A percentile compares a stretch with the other conserved stretches of the same genome.
phyloP scores from a whole-genome alignment of 371 early-diverging fungal species.

The Rhizopus delemar region DNA sequence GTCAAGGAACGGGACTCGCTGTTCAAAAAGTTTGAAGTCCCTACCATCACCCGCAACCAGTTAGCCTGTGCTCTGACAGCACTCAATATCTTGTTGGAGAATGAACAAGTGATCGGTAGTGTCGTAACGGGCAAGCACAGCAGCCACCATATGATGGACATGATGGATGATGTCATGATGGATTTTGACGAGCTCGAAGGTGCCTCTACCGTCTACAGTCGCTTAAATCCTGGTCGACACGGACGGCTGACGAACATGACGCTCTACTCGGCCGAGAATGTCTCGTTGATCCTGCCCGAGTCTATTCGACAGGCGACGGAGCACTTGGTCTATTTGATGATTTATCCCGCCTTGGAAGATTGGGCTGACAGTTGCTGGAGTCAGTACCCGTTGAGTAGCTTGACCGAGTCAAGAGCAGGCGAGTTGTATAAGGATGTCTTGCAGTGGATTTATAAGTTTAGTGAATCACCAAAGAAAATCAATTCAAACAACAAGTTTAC shows the following conservation, averaged over 20 bases:
- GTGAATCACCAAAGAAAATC: not conserved
- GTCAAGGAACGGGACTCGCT: slow-evolving; percentile 13
- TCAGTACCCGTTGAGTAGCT: slow-evolving; percentile 14
- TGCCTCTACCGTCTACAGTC: not conserved
- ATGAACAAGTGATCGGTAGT: slow-evolving; percentile 33
- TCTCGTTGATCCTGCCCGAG: slow-evolving; percentile 17
- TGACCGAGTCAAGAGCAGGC: slow-evolving; percentile 29
- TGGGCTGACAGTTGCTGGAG: slow-evolving; percentile 26
- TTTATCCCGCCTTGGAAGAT: slow-evolving; percentile 34
- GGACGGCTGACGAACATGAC: not conserved
- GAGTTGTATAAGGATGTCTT: slow-evolving; percentile 28
- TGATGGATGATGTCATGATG: slow-evolving; percentile 11
- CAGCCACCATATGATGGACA: slow-evolving; percentile 5
- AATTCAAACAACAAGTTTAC: not conserved
- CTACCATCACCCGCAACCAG: slow-evolving; percentile 20
- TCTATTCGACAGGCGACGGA: slow-evolving; percentile 26
- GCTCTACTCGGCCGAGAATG: not conserved
- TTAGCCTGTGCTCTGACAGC: slow-evolving; percentile 40
- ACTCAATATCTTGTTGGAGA: slow-evolving; percentile 43
- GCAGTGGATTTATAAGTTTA: slow-evolving; percentile 22
- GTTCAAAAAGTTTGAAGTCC: slow-evolving; percentile 30
- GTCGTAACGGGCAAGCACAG: slow-evolving; percentile 14
- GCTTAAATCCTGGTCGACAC: not conserved
- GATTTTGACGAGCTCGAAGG: slow-evolving; percentile 10
- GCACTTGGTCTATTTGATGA: slow-evolving; percentile 25